Conservation (phyloP, 108 stramenopile species). For the Cyclotella kingstonii region DNA sequence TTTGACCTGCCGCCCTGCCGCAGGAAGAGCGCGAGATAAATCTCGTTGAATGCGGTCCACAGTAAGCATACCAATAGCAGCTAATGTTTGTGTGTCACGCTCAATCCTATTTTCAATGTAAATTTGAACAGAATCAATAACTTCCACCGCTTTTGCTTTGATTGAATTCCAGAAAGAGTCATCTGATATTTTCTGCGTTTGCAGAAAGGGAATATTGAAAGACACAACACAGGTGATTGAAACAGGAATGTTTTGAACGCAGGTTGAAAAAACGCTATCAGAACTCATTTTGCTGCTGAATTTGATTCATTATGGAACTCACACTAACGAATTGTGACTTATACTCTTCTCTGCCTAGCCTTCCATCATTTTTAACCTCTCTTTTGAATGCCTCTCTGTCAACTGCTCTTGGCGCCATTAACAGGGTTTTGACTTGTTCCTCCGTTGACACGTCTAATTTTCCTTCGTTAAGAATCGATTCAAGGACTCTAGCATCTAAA, state of each 20-base stretch:
- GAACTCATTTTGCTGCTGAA: neutral
- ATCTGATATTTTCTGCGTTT: constrained; percentile 50
- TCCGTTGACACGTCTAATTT: constrained; percentile 69
- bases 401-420: constrained; percentile 51
- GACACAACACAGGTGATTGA: constrained; percentile 4
- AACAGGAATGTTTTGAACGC: constrained; percentile 8
- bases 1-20: constrained; percentile 34
- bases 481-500: constrained; percentile 75
- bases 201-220: constrained; percentile 5
- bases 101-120: constrained; percentile 73
- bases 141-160: constrained; percentile 53
- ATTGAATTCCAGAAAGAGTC: constrained; percentile 76
- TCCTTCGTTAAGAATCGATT: constrained; percentile 59
- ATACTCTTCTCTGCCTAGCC: constrained; percentile 16
- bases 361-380: constrained; percentile 9
- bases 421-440: constrained; percentile 57
- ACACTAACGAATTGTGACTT: constrained; percentile 40
- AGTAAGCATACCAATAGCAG: constrained; percentile 69
- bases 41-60: constrained; percentile 72
- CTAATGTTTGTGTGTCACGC: constrained; percentile 56
- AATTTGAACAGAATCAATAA: constrained; percentile 66
- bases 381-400: neutral
- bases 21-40: constrained; percentile 70
- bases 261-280: neutral
- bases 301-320: constrained; percentile 5